phyloP scores from a whole-genome alignment of 306 rosid genomes.

The Rubus parviflorus region DNA sequence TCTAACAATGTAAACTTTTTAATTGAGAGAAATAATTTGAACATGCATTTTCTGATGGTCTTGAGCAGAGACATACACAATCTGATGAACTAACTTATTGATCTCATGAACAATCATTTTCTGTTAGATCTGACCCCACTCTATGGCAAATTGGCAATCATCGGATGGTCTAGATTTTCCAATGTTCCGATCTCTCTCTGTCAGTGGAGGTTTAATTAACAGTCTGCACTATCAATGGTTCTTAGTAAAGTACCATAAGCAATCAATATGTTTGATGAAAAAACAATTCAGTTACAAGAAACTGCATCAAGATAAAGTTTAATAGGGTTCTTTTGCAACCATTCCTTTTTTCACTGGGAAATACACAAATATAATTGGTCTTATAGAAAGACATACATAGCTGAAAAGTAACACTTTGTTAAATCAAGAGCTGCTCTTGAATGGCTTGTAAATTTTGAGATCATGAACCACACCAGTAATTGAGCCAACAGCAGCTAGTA shows the following conservation, averaged over 20 bases:
- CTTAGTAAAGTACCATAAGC: slow-evolving; percentile 8
- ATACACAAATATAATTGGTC: not conserved
- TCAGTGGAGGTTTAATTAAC: slow-evolving; percentile 18
- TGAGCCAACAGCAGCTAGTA: slow-evolving; percentile 65
- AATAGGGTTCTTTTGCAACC: not conserved
- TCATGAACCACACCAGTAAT: slow-evolving; percentile 48
- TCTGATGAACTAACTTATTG: too few species aligned
- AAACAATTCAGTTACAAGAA: not conserved
- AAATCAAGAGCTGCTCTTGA: slow-evolving; percentile 31
- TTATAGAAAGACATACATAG: slow-evolving; percentile 20
- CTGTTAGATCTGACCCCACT: not conserved
- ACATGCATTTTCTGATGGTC: not conserved
- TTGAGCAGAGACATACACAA: too few species aligned
- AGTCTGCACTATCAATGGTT: slow-evolving; percentile 26
- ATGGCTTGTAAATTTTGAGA: slow-evolving; percentile 50
- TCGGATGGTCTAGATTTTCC: not conserved
- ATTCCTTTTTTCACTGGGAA: not conserved
- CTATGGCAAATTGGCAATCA: not conserved
- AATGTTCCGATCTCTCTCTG: not conserved
- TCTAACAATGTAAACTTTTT: not conserved
- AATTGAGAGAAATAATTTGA: not conserved
- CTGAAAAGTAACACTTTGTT: not conserved
- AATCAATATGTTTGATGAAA: not conserved
- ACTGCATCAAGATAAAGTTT: not conserved
- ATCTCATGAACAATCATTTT: slow-evolving; percentile 8